These are phyloP conservation scores for Metschnikowia proteae DNA, from an alignment of 805 yeast species.

Conservation along the genomic window DNA sequence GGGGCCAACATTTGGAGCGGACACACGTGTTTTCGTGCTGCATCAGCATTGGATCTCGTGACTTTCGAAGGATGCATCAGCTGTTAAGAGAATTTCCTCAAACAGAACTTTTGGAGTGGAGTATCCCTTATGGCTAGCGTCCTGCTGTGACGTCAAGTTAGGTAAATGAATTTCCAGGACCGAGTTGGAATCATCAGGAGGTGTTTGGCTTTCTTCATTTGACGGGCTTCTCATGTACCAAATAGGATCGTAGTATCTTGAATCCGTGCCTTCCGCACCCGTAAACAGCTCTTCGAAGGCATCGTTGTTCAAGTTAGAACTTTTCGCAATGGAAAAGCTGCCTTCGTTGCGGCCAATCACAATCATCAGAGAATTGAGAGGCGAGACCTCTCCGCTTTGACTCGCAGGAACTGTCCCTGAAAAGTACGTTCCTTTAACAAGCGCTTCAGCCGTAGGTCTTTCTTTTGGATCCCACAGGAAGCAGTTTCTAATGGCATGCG, in stretches of 20 bases:
- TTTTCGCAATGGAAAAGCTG: not conserved
- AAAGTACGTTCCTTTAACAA: constrained; percentile 55
- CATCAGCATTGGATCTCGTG: constrained; percentile 14
- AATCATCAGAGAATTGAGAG: constrained; percentile 2
- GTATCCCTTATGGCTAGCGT: not conserved
- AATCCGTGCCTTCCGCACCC: not conserved
- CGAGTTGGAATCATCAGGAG: not conserved
- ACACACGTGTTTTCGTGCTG: not conserved
- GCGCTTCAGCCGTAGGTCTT: constrained; percentile 49
- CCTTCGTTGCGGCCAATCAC: not conserved
- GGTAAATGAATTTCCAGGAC: constrained; percentile 4
- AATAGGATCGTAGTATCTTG: not conserved
- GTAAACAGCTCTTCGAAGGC: not conserved
- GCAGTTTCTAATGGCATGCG: constrained; percentile 44
- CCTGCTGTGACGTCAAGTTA: not conserved
- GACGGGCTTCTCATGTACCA: constrained; percentile 4
- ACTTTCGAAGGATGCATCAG: constrained; percentile 14
- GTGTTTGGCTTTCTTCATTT: constrained; percentile 2
- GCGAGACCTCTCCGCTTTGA: not conserved
- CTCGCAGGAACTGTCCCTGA: constrained; percentile 31
- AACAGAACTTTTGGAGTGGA: not conserved
- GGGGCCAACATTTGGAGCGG: no score
- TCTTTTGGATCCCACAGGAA: constrained; percentile 75
- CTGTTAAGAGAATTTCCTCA: constrained; percentile 9
- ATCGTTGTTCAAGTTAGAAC: not conserved